Evolutionary conservation across 306 rosid species (phyloP).

Genomic region (Vigna unguiculata): DNA sequence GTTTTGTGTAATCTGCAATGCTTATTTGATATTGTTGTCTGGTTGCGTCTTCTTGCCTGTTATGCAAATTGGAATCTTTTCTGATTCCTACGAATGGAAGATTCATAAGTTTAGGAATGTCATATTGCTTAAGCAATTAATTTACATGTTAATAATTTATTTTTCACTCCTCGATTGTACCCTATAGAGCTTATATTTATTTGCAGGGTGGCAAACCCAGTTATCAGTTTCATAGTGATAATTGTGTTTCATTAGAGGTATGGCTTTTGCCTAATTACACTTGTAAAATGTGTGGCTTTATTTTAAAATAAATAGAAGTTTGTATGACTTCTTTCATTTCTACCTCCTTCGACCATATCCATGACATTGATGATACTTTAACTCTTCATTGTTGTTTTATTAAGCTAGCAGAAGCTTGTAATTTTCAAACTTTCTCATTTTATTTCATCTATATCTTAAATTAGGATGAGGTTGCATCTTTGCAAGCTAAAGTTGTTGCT

Average conservation of each 20-base stretch:
- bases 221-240: slow-evolving; percentile 66
- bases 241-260: slow-evolving; percentile 68
- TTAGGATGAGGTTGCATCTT: slow-evolving; percentile 80
- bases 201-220: slow-evolving; percentile 72
- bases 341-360: not conserved
- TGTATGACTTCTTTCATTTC: slow-evolving; percentile 22
- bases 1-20: not conserved
- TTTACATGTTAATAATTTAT: slow-evolving; percentile 14
- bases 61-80: slow-evolving; percentile 2
- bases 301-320: slow-evolving; percentile 33
- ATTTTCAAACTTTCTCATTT: slow-evolving; percentile 3
- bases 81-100: not conserved
- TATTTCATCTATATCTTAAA: slow-evolving; percentile 44
- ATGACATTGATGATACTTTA: slow-evolving; percentile 2
- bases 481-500: slow-evolving; percentile 68
- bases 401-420: slow-evolving; percentile 20
- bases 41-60: slow-evolving; percentile 38
- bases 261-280: slow-evolving; percentile 29
- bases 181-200: slow-evolving; percentile 28
- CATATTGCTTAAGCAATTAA: slow-evolving; percentile 25
- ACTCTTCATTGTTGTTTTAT: slow-evolving; percentile 32
- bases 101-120: slow-evolving; percentile 18
- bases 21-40: slow-evolving; percentile 33
- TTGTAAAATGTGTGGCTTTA: slow-evolving; percentile 29
- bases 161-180: slow-evolving; percentile 17